Conservation (phyloP, 371 early-diverging fungal species). For the Syncephalastrum racemosum region DNA sequence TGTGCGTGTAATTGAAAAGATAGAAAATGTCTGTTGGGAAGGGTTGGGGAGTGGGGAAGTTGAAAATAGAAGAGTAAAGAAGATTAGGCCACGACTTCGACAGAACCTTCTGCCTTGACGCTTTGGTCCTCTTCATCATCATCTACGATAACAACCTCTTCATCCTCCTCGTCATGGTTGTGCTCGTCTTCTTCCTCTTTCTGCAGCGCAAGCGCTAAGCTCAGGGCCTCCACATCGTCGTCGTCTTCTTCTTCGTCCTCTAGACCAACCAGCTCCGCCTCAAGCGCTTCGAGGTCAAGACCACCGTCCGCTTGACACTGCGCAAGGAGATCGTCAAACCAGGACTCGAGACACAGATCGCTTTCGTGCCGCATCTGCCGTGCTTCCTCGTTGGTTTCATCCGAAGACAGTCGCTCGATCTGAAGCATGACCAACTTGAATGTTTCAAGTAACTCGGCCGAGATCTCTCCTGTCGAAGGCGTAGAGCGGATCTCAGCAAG, state of each 20-base stretch:
- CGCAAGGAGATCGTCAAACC: conserved; percentile 48
- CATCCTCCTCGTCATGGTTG: conserved; percentile 12
- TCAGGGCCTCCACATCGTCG: conserved; percentile 19
- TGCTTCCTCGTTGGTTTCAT: conserved; percentile 35
- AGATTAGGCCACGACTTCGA: neutral
- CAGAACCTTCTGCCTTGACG: conserved; percentile 9
- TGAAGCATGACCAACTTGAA: conserved; percentile 43
- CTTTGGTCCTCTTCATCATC: conserved; percentile 6
- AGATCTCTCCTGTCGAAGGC: conserved; percentile 44
- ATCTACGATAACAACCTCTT: conserved; percentile 7
- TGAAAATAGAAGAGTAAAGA: neutral
- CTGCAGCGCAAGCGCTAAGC: conserved; percentile 12
- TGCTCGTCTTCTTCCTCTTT: conserved; percentile 7
- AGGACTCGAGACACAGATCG: conserved; percentile 40
- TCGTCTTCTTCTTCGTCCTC: conserved; percentile 28
- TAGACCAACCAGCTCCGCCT: conserved; percentile 15
- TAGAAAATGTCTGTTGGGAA: neutral
- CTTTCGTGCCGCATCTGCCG: conserved; percentile 38
- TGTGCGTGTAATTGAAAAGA: neutral
- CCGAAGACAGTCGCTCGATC: conserved; percentile 38
- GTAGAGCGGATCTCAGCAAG: conserved; percentile 41
- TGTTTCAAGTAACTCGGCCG: conserved; percentile 41
- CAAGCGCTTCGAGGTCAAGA: conserved; percentile 23
- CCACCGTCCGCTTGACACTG: conserved; percentile 44
- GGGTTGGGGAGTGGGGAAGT: too few relatives aligned